phyloP scores from a whole-genome alignment of 163 green algal genomes.

The Prototheca stagnorum region DNA sequence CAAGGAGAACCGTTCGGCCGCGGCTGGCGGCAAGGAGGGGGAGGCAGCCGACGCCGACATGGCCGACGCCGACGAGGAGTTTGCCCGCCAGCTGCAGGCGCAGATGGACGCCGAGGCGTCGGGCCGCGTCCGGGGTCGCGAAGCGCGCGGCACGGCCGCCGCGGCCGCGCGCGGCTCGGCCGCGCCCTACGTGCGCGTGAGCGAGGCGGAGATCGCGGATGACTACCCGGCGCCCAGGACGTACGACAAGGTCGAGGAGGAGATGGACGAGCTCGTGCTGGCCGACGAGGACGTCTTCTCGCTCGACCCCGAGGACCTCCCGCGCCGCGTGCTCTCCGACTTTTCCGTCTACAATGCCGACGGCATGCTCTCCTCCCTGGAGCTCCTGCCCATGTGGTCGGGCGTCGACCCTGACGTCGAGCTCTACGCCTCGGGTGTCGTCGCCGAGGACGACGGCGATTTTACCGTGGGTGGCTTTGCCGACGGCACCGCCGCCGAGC shows the following conservation, averaged over 20 bases:
- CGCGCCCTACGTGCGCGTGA: slow-evolving; percentile 69
- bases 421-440: slow-evolving; percentile 54
- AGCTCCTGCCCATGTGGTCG: slow-evolving; percentile 79
- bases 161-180: background rate
- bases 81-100: slow-evolving; percentile 58
- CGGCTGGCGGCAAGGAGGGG: too few species aligned
- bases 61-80: slow-evolving; percentile 49
- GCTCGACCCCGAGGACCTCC: slow-evolving; percentile 28
- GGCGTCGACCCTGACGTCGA: slow-evolving; percentile 67
- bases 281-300: background rate
- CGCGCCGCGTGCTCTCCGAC: slow-evolving; percentile 51
- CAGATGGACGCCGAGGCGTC: slow-evolving; percentile 47
- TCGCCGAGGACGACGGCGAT: slow-evolving; percentile 60
- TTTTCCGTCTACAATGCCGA: slow-evolving; percentile 90
- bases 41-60: slow-evolving; percentile 11
- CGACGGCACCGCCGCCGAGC: background rate
- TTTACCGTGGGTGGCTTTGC: slow-evolving; percentile 31
- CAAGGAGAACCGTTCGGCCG: too few species aligned
- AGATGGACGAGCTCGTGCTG: slow-evolving; percentile 61
- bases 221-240: slow-evolving; percentile 72
- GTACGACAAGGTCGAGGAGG: slow-evolving; percentile 39
- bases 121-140: too few species aligned
- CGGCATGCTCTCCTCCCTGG: slow-evolving; percentile 58
- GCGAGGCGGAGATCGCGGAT: slow-evolving; percentile 74
- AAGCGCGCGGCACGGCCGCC: background rate